These are phyloP conservation scores for Phytophthora meadii DNA, from an alignment of 352 stramenopile species.

Conservation along the genomic window DNA sequence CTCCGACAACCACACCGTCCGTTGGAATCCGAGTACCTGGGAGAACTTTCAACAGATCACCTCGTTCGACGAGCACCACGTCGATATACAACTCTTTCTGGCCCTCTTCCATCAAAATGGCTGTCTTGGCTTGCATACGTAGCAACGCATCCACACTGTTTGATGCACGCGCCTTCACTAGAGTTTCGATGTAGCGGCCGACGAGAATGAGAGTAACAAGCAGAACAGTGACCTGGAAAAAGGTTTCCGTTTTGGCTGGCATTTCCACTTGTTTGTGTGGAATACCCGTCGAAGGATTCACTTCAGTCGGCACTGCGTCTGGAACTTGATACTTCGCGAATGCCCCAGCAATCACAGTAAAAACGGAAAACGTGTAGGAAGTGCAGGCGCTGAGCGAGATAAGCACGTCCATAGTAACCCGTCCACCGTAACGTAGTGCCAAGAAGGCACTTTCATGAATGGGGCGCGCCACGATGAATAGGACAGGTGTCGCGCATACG, in stretches of 20 bases:
- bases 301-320: slow-evolving; percentile 6
- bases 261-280: slow-evolving; percentile 16
- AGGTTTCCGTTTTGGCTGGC: slow-evolving; percentile 53
- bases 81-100: slow-evolving; percentile 79
- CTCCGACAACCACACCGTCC: slow-evolving; percentile 72
- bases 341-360: slow-evolving; percentile 36
- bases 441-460: slow-evolving; percentile 79
- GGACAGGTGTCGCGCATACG: slow-evolving; percentile 69
- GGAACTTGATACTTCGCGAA: slow-evolving; percentile 5
- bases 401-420: slow-evolving; percentile 82
- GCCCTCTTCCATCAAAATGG: slow-evolving; percentile 82
- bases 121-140: slow-evolving; percentile 83
- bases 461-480: slow-evolving; percentile 64
- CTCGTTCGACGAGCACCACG: slow-evolving; percentile 74
- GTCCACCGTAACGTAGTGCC: slow-evolving; percentile 61
- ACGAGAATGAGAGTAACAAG: slow-evolving; percentile 77
- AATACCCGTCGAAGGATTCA: slow-evolving; percentile 14
- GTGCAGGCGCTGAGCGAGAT: slow-evolving; percentile 76
- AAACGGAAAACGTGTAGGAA: slow-evolving; percentile 71
- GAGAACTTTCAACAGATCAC: slow-evolving; percentile 73
- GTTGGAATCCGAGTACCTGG: slow-evolving; percentile 75
- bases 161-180: slow-evolving; percentile 71
- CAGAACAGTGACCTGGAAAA: slow-evolving; percentile 78
- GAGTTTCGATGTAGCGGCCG: slow-evolving; percentile 79
- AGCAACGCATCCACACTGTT: slow-evolving; percentile 74